These are phyloP conservation scores for Periconia digitata DNA, from an alignment of 2,329 filamentous ascomycete species.

Conservation along the genomic window DNA sequence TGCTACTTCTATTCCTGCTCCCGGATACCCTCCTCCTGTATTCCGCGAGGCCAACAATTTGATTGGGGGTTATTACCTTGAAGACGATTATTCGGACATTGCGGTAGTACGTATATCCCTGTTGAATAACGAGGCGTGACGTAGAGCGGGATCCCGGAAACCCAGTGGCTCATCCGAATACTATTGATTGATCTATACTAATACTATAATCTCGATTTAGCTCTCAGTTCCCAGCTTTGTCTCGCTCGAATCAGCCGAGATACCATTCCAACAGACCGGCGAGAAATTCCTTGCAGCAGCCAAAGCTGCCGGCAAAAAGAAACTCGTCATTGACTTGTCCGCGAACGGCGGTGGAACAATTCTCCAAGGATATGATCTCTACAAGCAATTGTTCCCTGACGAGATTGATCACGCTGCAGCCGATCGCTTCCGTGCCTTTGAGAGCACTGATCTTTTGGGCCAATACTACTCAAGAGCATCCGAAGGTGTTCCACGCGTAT, in stretches of 20 bases:
- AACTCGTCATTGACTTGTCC: conserved; percentile 61
- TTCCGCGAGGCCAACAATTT: conserved; percentile 45
- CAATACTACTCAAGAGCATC: conserved; percentile 41
- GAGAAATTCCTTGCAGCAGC: conserved; percentile 47
- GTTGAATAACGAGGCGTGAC: too few species aligned
- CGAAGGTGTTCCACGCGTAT: conserved; percentile 32
- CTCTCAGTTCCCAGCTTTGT: conserved; percentile 49
- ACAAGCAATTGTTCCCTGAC: conserved; percentile 58
- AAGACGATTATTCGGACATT: conserved; percentile 48
- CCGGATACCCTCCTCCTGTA: conserved; percentile 50
- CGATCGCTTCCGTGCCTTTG: conserved; percentile 54
- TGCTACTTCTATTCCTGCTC: conserved; percentile 32
- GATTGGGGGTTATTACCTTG: conserved; percentile 52
- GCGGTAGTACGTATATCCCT: too few species aligned
- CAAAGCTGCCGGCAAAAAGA: conserved; percentile 57
- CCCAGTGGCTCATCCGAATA: too few species aligned
- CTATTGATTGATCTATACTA: too few species aligned
- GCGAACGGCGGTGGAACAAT: conserved; percentile 63
- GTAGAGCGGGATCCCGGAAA: too few species aligned
- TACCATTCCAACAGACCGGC: conserved; percentile 46
- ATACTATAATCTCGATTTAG: too few species aligned
- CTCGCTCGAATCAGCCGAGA: conserved; percentile 27
- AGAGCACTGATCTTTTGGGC: conserved; percentile 50
- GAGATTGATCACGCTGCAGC: conserved; percentile 52
- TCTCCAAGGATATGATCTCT: conserved; percentile 63